Base-by-base conservation (phyloP, 106 monocot species). In the Dendrobium catenatum region DNA sequence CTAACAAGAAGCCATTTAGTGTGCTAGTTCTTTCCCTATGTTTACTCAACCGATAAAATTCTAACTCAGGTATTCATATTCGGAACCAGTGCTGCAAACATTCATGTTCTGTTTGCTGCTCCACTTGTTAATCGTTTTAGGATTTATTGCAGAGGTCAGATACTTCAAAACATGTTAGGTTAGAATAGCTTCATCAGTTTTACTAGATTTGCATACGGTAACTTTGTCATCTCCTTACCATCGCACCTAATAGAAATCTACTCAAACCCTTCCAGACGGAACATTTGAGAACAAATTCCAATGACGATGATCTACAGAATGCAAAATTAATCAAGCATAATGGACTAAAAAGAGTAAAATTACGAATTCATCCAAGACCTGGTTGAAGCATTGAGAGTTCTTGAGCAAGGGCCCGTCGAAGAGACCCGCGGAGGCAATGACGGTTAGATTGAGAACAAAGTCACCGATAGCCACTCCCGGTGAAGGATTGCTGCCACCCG, bases 391-490 rank as follows among this genome's bases (percentile, higher is more conserved):
- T 2, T 79, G 73, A 77, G 88, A 85, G 61, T 79, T 79, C 73
- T 78, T 81, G 77, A 98, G 91, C 37, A 89, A 13, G 27, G 94
- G 95, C 4, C 98, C 98, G 46, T 90, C 87, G 85, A 99, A 99
- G 24, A 99, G 95, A 1, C 93, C 95, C 2, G 99, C 95, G 41
- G 76, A 76, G 40, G 95, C 80, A 67, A 99, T 75, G 81, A 78
- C 91, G 31, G 95, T 88, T 72, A 95, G 95, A 76, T 99, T 91
- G 79, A 99, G 95, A 47, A 93, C 99, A 78, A 79, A 79, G 70
- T 99, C 91, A 4, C 93, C 99, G 83, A 99, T 99, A 61, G 99
- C 99, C 9, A 95, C 95, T 40, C 90, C 99, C 64, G 89, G 89
- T 1, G 41, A 9, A 58, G 85, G 51, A n/a, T 18, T 42, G 51